Percentiles rank a stretch among this genome's conserved stretches.
phyloP scores from a whole-genome alignment of 208 protist species.

The Leishmania guyanensis region DNA sequence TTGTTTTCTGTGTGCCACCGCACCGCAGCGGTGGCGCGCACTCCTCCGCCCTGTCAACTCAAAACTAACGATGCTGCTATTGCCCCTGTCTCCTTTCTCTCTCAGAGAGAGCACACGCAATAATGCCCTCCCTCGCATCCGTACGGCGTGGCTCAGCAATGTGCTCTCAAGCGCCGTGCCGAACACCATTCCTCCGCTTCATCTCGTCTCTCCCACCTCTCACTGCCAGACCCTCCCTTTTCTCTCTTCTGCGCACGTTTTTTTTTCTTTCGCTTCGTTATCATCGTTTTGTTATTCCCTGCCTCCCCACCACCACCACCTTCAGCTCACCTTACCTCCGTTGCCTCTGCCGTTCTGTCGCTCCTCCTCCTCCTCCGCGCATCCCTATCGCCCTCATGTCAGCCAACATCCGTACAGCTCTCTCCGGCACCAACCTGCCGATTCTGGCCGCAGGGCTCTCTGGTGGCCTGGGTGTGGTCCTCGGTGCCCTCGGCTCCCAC shows the following conservation, averaged over 20 bases:
- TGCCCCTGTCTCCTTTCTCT: neutral
- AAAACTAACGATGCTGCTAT: neutral
- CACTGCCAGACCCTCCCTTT: too few species aligned
- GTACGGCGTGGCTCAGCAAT: neutral
- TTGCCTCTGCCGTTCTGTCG: neutral
- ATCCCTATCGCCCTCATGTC: constrained; percentile 8
- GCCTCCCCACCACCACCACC: neutral
- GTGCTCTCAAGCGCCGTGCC: neutral
- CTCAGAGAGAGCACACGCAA: neutral
- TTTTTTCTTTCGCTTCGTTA: too few species aligned
- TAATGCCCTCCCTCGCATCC: neutral
- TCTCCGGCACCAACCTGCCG: constrained; percentile 34
- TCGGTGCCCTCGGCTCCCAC: constrained; percentile 59
- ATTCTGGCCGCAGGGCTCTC: constrained; percentile 39
- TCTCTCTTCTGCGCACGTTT: too few species aligned
- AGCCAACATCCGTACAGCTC: constrained; percentile 25
- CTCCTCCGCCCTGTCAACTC: neutral
- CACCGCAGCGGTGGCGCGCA: neutral
- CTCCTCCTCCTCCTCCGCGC: neutral
- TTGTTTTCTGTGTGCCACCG: neutral
- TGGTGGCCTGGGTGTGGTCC: constrained; percentile 39
- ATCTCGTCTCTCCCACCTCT: too few species aligned
- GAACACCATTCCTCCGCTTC: neutral
- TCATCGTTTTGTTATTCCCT: too few species aligned
- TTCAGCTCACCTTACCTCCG: neutral